Conservation (phyloP, 257 asterid species). For the Voacanga thouarsii region DNA sequence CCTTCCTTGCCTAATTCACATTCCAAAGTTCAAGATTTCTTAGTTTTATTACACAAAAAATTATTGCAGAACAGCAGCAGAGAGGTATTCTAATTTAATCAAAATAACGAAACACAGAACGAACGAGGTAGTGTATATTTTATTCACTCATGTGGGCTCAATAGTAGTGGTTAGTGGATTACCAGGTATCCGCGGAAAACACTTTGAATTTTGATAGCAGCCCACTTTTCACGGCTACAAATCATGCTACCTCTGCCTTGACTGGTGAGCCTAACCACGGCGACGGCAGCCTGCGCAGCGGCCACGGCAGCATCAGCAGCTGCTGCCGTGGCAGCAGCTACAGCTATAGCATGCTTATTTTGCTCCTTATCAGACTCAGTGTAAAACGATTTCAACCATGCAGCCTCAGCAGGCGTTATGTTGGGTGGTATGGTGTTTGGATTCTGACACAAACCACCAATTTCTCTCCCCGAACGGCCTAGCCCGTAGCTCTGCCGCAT, state of each 20-base stretch:
- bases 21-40: not conserved
- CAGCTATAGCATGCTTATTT: slow-evolving; percentile 87
- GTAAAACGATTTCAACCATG: slow-evolving; percentile 66
- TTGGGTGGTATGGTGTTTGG: slow-evolving; percentile 65
- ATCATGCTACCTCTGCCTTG: slow-evolving; percentile 45
- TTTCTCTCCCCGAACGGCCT: slow-evolving; percentile 27
- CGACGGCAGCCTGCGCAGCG: slow-evolving; percentile 78
- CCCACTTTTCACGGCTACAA: slow-evolving; percentile 46
- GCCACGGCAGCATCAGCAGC: slow-evolving; percentile 86
- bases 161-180: not conserved
- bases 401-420: slow-evolving; percentile 76
- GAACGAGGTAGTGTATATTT: not conserved
- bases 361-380: slow-evolving; percentile 45
- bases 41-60: not conserved
- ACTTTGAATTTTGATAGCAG: slow-evolving; percentile 64
- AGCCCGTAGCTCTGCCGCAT: slow-evolving; percentile 4
- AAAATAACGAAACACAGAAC: not conserved
- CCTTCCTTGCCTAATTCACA: slow-evolving; percentile 69
- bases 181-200: slow-evolving; percentile 77
- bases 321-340: slow-evolving; percentile 88
- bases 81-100: not conserved
- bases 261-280: slow-evolving; percentile 70
- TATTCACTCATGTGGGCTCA: not conserved
- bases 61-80: not conserved
- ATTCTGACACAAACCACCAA: slow-evolving; percentile 35